These are phyloP conservation scores for Citrus reticulata DNA, from an alignment of 345 rosid species.

Conservation along the genomic window DNA sequence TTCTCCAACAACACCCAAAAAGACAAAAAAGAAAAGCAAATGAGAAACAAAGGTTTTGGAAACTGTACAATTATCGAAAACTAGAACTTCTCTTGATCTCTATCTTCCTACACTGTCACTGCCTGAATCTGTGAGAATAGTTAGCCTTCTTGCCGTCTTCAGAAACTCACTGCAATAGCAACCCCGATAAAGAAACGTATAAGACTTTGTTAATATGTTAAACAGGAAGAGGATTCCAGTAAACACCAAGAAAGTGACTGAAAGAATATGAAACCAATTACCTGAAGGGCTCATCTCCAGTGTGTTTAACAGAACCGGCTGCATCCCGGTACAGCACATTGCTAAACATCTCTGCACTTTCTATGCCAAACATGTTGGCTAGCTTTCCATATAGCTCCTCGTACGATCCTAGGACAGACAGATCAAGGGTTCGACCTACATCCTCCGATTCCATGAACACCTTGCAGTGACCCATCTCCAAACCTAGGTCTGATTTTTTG, in stretches of 20 bases:
- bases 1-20: slow-evolving; percentile 16
- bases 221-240: not conserved
- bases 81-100: slow-evolving; percentile 12
- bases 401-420: slow-evolving; percentile 69
- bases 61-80: slow-evolving; percentile 35
- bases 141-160: slow-evolving; percentile 82
- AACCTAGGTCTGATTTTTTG: slow-evolving; percentile 33
- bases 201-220: not conserved
- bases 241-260: not conserved
- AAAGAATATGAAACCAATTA: slow-evolving; percentile 3
- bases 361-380: slow-evolving; percentile 69
- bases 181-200: not conserved
- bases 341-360: slow-evolving; percentile 60
- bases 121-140: slow-evolving; percentile 65
- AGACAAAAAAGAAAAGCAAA: not conserved
- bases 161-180: slow-evolving; percentile 63
- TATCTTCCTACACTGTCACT: slow-evolving; percentile 52
- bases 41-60: not conserved
- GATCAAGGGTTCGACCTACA: slow-evolving; percentile 76
- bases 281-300: slow-evolving; percentile 90
- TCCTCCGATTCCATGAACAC: slow-evolving; percentile 87
- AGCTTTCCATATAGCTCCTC: slow-evolving; percentile 67
- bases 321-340: slow-evolving; percentile 67
- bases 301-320: slow-evolving; percentile 54
- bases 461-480: slow-evolving; percentile 77